phyloP scores from a whole-genome alignment of 148 eudicot genomes.

The Cornus suecica region DNA sequence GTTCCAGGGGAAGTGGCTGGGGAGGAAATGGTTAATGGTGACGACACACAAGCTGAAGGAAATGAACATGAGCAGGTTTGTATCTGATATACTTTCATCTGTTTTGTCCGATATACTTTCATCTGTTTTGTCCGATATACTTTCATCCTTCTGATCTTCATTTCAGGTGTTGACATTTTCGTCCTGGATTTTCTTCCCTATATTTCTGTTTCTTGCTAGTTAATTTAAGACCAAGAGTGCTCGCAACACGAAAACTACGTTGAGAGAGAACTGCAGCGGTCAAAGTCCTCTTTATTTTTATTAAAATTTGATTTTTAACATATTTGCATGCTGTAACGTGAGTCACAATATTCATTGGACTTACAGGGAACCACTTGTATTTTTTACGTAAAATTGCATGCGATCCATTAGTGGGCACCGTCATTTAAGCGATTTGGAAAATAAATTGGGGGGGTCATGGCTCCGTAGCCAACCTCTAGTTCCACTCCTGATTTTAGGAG shows the following conservation, averaged over 20 bases:
- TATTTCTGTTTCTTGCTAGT: conserved; percentile 1
- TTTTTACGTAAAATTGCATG: too few species aligned
- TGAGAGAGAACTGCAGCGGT: not conserved
- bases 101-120: too few species aligned
- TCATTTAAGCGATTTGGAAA: too few species aligned
- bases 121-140: not conserved
- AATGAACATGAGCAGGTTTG: conserved; percentile 28
- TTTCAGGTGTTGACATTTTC: not conserved
- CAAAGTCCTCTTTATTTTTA: too few species aligned
- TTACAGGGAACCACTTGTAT: too few species aligned
- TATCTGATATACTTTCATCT: not conserved
- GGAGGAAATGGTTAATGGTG: conserved; percentile 48
- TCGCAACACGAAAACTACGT: not conserved
- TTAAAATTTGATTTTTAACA: too few species aligned
- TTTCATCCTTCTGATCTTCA: not conserved
- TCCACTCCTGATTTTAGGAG: too few species aligned
- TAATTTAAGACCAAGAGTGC: not conserved
- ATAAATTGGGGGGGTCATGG: too few species aligned
- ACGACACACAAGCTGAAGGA: conserved; percentile 53
- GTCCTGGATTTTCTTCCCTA: not conserved
- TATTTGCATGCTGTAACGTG: too few species aligned
- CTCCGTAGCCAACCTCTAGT: too few species aligned
- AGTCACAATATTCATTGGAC: too few species aligned
- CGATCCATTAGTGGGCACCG: too few species aligned
- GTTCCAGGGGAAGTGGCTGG: conserved; percentile 65